Evolutionary conservation across 306 rosid genomes (phyloP).

Genomic region (Sicyos baderoa): DNA sequence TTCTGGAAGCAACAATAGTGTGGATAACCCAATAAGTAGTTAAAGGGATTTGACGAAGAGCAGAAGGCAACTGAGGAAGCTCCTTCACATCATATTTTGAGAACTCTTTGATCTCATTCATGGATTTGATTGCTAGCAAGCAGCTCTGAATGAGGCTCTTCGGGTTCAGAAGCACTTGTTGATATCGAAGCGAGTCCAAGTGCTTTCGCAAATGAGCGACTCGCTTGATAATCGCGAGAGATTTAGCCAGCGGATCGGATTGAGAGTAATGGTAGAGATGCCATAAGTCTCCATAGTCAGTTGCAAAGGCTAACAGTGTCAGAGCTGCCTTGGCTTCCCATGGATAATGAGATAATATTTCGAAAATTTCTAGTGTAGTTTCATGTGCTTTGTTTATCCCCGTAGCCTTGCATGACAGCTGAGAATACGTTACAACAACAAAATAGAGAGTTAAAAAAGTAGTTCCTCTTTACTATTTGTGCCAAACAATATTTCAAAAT

Average conservation of each 20-base stretch:
- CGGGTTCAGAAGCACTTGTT: conserved; percentile 12
- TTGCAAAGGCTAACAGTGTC: conserved; percentile 2
- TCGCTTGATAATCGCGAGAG: conserved; percentile 9
- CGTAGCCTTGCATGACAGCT: not conserved
- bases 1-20: conserved; percentile 15
- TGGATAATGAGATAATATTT: not conserved
- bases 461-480: too few species aligned
- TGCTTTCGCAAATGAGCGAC: not conserved
- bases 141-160: conserved; percentile 3
- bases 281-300: conserved; percentile 12
- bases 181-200: not conserved
- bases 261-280: conserved; percentile 10
- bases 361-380: not conserved
- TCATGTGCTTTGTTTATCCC: conserved; percentile 9
- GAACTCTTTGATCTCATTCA: not conserved
- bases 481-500: too few species aligned
- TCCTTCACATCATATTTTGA: conserved; percentile 8
- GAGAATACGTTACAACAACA: not conserved
- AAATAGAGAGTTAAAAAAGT: not conserved
- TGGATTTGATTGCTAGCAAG: not conserved
- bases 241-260: conserved; percentile 1
- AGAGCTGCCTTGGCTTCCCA: conserved; percentile 22
- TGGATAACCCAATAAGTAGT: conserved; percentile 12
- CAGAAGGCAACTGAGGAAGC: not conserved
- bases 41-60: conserved; percentile 1